Base-by-base conservation (phyloP, 495 filamentous ascomycete species). In the Tuber indicum region DNA sequence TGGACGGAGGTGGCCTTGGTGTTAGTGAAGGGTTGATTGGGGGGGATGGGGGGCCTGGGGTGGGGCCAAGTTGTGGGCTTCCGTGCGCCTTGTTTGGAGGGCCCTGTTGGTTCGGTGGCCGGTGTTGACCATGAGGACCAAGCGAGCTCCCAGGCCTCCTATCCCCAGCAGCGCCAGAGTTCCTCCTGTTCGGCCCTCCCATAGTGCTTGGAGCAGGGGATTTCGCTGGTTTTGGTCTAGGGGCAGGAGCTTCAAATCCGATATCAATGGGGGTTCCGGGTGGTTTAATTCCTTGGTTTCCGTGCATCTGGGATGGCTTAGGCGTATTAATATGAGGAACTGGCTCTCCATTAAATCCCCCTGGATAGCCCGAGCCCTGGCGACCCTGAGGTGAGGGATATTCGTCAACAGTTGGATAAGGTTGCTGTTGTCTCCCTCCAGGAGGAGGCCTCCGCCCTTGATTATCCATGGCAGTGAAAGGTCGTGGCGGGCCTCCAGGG, bases 161-260 rank as follows among this genome's bases (percentile, higher is more conserved):
- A 14, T 66, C 58, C 14, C 73, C 70, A 62, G 71, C 19, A 44
- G 58, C 49, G 19, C 71, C 49, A 77, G 80, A 71, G 74, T 71
- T 36, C 72, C 72, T 70, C 71, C 62, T 69, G 75, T 75, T 52
- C 46, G 71, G 41, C 2, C 80, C 80, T 17, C 70, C 46, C 66
- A 16, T 7, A 41, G 23, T 32, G 19, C 52, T 77, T 6, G 77
- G 78, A 47, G 75, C 75, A 42, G 81, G 82, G 39, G 81, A 76
- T 52, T 81, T 78, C 32, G 82, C 81, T 72, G 78, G 79, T 70
- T 82, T 78, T 16, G 81, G 81, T 32, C 77, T 77, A 41, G 75
- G 75, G 10, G 71, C 78, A 41, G 82, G 82, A 21, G 82, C 82
- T 73, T 81, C 82, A 74, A 83, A 83, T 21, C 82, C 82, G 58